Evolutionary conservation across 2,329 filamentous ascomycete species (phyloP).

Genomic region (Trichoderma sp.): DNA sequence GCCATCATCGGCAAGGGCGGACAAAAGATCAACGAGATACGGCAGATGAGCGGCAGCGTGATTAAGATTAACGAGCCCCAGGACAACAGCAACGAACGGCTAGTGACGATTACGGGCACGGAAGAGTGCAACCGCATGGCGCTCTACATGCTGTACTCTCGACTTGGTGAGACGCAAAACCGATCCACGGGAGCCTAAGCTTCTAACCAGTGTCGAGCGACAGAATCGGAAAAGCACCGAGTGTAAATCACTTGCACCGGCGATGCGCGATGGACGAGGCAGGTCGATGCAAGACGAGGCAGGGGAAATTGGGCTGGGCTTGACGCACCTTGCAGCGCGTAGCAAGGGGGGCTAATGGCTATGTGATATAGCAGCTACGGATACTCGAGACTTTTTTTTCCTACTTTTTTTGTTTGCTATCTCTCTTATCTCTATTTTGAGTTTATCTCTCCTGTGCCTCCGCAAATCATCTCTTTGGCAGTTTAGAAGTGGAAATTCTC

Average conservation of each 20-base stretch:
- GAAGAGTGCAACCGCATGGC: slow-evolving; percentile 99
- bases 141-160: slow-evolving; percentile 98
- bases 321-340: slow-evolving; percentile 1
- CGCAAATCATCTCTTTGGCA: slow-evolving; percentile 1
- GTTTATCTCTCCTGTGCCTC: neutral
- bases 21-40: slow-evolving; percentile 98
- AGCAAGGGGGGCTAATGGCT: slow-evolving; percentile 7
- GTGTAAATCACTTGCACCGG: slow-evolving; percentile 38
- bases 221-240: slow-evolving; percentile 52
- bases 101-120: slow-evolving; percentile 96
- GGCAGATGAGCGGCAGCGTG: slow-evolving; percentile 93
- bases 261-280: slow-evolving; percentile 1
- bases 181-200: slow-evolving; percentile 32
- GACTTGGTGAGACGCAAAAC: slow-evolving; percentile 71
- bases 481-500: slow-evolving; percentile 9
- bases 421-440: neutral
- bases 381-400: neutral
- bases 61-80: slow-evolving; percentile 99
- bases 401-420: neutral
- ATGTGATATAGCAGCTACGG: slow-evolving; percentile 13
- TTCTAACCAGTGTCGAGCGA: slow-evolving; percentile 36
- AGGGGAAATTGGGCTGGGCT: neutral
- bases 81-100: slow-evolving; percentile 96
- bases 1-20: slow-evolving; percentile 99
- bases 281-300: neutral